phyloP scores from a whole-genome alignment of 2,329 filamentous ascomycete species.

The Dissoconium aciculare region DNA sequence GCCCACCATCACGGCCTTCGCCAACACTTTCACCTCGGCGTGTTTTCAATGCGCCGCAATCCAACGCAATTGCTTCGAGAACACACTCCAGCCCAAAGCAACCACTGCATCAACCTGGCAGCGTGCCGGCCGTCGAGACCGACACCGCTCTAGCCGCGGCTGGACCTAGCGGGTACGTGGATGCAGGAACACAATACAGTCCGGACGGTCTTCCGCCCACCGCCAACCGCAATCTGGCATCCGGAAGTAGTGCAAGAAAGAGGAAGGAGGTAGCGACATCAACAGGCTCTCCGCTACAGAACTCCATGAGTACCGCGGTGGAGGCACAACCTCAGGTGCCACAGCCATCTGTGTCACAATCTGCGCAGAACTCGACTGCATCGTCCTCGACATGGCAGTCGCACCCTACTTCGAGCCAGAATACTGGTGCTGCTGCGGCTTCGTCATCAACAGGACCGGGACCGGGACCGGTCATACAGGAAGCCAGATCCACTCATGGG shows the following conservation, averaged over 20 bases:
- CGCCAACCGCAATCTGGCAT: constrained; percentile 15
- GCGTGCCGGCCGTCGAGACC: constrained; percentile 1
- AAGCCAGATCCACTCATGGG: constrained; percentile 19
- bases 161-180: constrained; percentile 23
- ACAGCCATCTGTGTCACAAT: too few relatives aligned
- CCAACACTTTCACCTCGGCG: constrained; percentile 7
- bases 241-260: constrained; percentile 14
- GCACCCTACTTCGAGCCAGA: too few relatives aligned
- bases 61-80: not conserved
- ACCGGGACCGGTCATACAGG: constrained; percentile 10
- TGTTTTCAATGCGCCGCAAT: constrained; percentile 7
- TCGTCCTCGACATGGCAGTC: too few relatives aligned
- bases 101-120: constrained; percentile 3
- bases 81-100: too few relatives aligned
- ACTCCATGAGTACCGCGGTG: constrained; percentile 1
- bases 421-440: constrained; percentile 5
- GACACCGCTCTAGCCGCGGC: too few relatives aligned
- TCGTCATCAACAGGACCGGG: constrained; percentile 6
- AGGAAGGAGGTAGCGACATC: constrained; percentile 14
- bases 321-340: too few relatives aligned
- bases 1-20: too few relatives aligned
- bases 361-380: too few relatives aligned
- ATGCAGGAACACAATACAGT: constrained; percentile 41
- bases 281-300: constrained; percentile 8
- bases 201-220: constrained; percentile 35